Evolutionary conservation across 768 basidiomycete species (phyloP).

Genomic region (Boletus fagicola): DNA sequence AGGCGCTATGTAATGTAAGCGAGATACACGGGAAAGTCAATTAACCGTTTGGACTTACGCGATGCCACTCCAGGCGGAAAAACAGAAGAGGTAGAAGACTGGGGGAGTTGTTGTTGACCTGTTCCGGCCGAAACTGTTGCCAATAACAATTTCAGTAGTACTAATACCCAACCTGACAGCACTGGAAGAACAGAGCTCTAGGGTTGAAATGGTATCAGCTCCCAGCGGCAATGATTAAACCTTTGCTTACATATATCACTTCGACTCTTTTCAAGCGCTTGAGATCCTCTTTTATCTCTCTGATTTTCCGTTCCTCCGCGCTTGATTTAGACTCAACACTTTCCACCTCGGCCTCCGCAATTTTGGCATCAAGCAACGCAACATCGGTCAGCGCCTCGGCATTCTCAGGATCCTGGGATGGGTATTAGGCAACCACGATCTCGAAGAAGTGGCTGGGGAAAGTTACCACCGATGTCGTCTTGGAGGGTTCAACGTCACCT

Average conservation of each 20-base stretch:
- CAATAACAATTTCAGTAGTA: conserved; percentile 86
- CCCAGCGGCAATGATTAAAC: not conserved
- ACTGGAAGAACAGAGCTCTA: conserved; percentile 84
- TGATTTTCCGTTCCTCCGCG: conserved; percentile 58
- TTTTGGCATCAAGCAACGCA: conserved; percentile 67
- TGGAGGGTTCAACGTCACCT: conserved; percentile 52
- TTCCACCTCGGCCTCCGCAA: conserved; percentile 59
- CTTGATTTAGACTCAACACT: conserved; percentile 49
- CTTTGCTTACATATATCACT: conserved; percentile 79
- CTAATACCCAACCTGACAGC: conserved; percentile 87
- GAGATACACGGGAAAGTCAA: not conserved
- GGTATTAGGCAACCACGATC: conserved; percentile 1
- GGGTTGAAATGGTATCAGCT: conserved; percentile 3
- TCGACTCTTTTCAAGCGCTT: conserved; percentile 89
- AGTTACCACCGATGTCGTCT: conserved; percentile 43
- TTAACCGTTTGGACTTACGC: conserved; percentile 41
- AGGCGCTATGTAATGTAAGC: conserved; percentile 40
- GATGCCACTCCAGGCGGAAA: conserved; percentile 72
- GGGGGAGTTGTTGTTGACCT: conserved; percentile 52
- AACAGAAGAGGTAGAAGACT: conserved; percentile 63
- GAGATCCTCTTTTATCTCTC: conserved; percentile 72
- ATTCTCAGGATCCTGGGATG: conserved; percentile 52
- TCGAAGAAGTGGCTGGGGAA: not conserved
- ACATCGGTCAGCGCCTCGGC: conserved; percentile 71
- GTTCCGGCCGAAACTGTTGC: conserved; percentile 88